Evolutionary conservation across 2,329 filamentous ascomycete genomes (phyloP).

Genomic region (Penicillium sp.): DNA sequence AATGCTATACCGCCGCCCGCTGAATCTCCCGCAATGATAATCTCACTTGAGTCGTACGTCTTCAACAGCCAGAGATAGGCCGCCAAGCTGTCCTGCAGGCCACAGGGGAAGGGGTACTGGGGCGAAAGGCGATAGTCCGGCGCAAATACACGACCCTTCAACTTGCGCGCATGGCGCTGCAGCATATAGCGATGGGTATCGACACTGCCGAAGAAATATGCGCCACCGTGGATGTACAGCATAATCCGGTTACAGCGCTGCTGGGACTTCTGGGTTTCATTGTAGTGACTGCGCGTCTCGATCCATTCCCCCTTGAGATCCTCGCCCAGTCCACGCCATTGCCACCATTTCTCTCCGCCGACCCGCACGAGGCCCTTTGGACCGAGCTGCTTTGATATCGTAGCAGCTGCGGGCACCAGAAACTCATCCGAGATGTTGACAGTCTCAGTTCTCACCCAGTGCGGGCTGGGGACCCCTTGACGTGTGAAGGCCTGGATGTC

Average conservation of each 20-base stretch:
- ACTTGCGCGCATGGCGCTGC: conserved; percentile 88
- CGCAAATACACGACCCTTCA: conserved; percentile 84
- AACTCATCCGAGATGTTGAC: conserved; percentile 61
- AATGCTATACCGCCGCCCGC: conserved; percentile 89
- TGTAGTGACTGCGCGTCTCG: conserved; percentile 82
- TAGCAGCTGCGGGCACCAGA: conserved; percentile 61
- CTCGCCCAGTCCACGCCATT: conserved; percentile 67
- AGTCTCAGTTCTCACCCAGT: conserved; percentile 77
- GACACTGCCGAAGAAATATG: conserved; percentile 91
- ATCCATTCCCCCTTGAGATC: conserved; percentile 86
- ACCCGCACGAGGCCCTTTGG: conserved; percentile 67
- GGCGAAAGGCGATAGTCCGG: conserved; percentile 82
- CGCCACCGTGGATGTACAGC: conserved; percentile 90
- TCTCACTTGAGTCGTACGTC: conserved; percentile 70
- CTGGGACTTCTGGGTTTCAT: conserved; percentile 62
- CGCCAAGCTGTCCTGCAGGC: conserved; percentile 81
- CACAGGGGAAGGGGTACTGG: conserved; percentile 94
- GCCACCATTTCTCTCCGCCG: conserved; percentile 83
- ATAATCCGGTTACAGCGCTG: conserved; percentile 67
- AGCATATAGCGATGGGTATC: conserved; percentile 98
- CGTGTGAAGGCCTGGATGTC: conserved; percentile 86
- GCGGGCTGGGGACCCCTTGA: conserved; percentile 85
- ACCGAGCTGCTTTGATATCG: conserved; percentile 71
- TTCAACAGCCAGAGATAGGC: conserved; percentile 79
- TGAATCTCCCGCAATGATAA: conserved; percentile 86